Evolutionary conservation across 2,329 filamentous ascomycete species (phyloP), one percentile per base, ranked within the genome.

Genomic region (Aspergillus aculeatus): DNA sequence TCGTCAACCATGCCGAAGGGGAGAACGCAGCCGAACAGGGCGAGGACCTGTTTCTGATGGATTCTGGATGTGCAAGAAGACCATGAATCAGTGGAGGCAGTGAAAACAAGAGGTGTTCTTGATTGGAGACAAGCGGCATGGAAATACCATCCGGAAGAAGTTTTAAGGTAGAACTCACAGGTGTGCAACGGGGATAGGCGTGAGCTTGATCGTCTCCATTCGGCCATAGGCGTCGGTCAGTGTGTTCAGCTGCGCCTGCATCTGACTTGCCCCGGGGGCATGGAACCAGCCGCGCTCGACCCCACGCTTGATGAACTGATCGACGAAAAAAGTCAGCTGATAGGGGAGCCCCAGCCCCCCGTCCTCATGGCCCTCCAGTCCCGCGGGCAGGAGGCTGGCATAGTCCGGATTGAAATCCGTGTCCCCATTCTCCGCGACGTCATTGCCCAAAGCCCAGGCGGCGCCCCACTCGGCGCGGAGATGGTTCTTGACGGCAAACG

Each of bases 171-270:
- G 47, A 31, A 61, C 74, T 68, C 65, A 78, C 67, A 88, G 68
- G 68, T 88, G 85, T 5, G 86, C 86, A 7, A 89, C 82, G 1
- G 86, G 86, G 21, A 88, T 82, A 0, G 85, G 85, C 0, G 86
- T 88, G n/a, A 84, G 72, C 59, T 84, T 80, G 47, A 89, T 88
- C 0, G 85, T 87, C 73, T 89, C 86, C 84, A 88, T 86, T 56
- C 74, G 80, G 2, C 85, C 85, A 69, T 86, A 88, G 0, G 84
- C 83, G 61, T 84, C 81, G 16, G 83, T 80, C 19, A 88, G 71
- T 0, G 73, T 71, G 67, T 86, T 86, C 24, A 88, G 69, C 64
- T 87, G 83, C 1, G 80, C 80, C 12, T 82, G 83, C 77, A 89
- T 80, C 60, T 85, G 81, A 49, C 79, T 81, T 0, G 84, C 83